phyloP scores from a whole-genome alignment of 2,329 filamentous ascomycete genomes.

The Pseudocercospora pini-densiflorae region DNA sequence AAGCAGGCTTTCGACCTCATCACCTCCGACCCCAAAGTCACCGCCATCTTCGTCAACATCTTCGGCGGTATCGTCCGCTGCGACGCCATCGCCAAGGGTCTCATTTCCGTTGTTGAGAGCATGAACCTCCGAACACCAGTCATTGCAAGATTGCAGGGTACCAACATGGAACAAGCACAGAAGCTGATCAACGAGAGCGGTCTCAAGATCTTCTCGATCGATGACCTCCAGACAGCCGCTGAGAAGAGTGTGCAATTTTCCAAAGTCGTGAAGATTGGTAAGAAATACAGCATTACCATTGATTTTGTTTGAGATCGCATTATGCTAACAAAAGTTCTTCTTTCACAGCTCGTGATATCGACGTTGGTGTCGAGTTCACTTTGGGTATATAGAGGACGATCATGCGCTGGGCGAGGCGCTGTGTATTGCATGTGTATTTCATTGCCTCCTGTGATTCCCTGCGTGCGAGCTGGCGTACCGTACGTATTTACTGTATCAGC shows the following conservation, averaged over 20 bases:
- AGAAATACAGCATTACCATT: slow-evolving; percentile 45
- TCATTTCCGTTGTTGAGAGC: slow-evolving; percentile 91
- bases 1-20: slow-evolving; percentile 98
- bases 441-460: neutral
- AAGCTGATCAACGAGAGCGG: slow-evolving; percentile 94
- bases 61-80: slow-evolving; percentile 98
- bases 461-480: slow-evolving; percentile 4
- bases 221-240: slow-evolving; percentile 94
- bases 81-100: slow-evolving; percentile 93
- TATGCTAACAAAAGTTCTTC: slow-evolving; percentile 30
- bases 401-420: neutral
- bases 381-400: slow-evolving; percentile 76
- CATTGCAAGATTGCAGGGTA: slow-evolving; percentile 95
- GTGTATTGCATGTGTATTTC: slow-evolving; percentile 3
- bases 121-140: slow-evolving; percentile 98
- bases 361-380: slow-evolving; percentile 94
- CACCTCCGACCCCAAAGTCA: slow-evolving; percentile 97
- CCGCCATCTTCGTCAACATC: slow-evolving; percentile 99
- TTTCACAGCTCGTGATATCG: slow-evolving; percentile 80
- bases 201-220: slow-evolving; percentile 99
- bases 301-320: slow-evolving; percentile 11
- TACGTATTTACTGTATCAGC: slow-evolving; percentile 10
- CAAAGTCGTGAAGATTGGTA: slow-evolving; percentile 98
- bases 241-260: slow-evolving; percentile 99
- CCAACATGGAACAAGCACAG: slow-evolving; percentile 95